These are phyloP conservation scores for Phialocephala sp. DNA, from an alignment of 2,329 filamentous ascomycete species.

Conservation along the genomic window DNA sequence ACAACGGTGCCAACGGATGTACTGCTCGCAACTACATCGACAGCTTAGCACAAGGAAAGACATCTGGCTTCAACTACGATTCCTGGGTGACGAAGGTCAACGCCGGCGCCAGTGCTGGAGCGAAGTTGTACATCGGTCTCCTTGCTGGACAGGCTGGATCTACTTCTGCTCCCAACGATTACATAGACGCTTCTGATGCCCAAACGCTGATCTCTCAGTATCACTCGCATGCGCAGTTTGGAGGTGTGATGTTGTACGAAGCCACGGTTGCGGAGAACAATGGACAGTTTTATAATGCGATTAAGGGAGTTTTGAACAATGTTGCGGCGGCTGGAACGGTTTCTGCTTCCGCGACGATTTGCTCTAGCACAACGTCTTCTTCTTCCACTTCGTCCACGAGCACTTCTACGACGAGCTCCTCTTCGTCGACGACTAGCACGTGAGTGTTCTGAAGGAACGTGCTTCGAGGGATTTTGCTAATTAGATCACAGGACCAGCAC, in stretches of 20 bases:
- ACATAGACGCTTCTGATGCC: conserved; percentile 34
- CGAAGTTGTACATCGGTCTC: conserved; percentile 42
- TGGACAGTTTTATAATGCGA: conserved; percentile 20
- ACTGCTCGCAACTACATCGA: conserved; percentile 37
- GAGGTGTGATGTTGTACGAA: conserved; percentile 45
- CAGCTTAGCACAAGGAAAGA: background rate
- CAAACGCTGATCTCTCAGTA: conserved; percentile 35
- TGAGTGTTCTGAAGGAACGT: background rate
- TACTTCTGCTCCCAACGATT: conserved; percentile 28
- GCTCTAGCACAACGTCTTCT: conserved; percentile 3
- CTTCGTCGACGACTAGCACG: background rate
- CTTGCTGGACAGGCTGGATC: conserved; percentile 26
- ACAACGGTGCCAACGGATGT: conserved; percentile 37
- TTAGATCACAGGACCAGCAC: background rate
- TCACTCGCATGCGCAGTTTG: conserved; percentile 35
- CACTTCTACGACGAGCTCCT: background rate
- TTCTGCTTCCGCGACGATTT: conserved; percentile 18
- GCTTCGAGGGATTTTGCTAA: background rate
- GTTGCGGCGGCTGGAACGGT: conserved; percentile 10
- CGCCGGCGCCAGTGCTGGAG: conserved; percentile 33
- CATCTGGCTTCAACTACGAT: conserved; percentile 36
- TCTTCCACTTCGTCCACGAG: conserved; percentile 15
- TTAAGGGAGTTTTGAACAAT: conserved; percentile 32
- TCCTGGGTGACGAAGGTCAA: conserved; percentile 34
- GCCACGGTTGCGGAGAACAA: conserved; percentile 36